Evolutionary conservation across 2,329 filamentous ascomycete genomes (phyloP).

Genomic region (Monilinia vaccinii-corymbosi): DNA sequence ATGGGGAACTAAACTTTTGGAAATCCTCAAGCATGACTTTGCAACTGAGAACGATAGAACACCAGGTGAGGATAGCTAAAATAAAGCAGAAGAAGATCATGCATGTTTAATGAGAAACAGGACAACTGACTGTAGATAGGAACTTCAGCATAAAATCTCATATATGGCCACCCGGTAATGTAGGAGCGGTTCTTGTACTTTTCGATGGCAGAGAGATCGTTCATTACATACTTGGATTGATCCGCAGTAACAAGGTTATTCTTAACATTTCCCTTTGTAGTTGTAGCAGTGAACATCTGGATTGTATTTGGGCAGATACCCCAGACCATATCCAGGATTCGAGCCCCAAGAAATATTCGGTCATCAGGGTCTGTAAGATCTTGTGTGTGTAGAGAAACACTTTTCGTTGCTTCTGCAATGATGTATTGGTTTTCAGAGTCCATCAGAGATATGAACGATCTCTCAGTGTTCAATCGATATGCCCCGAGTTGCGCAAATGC

Average conservation of each 20-base stretch:
- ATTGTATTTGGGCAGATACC: constrained; percentile 21
- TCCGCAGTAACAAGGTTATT: constrained; percentile 13
- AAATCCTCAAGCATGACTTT: not conserved
- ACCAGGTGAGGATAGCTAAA: not conserved
- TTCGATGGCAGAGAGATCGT: constrained; percentile 17
- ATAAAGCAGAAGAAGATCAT: not conserved
- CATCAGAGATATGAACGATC: constrained; percentile 36
- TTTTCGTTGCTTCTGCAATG: constrained; percentile 20
- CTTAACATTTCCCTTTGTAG: constrained; percentile 10
- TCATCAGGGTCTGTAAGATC: constrained; percentile 11
- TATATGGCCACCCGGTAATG: constrained; percentile 16
- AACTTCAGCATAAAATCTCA: constrained; percentile 24
- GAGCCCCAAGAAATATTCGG: constrained; percentile 17
- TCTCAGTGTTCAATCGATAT: constrained; percentile 36
- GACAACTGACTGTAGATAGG: constrained; percentile 17
- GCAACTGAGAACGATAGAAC: too few species aligned
- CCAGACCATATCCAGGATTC: constrained; percentile 13
- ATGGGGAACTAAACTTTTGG: too few species aligned
- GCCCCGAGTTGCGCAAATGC: constrained; percentile 40
- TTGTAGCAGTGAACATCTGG: constrained; percentile 16
- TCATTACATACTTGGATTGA: constrained; percentile 16
- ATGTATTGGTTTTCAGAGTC: constrained; percentile 21
- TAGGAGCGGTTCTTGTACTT: constrained; percentile 17
- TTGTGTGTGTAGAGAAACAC: constrained; percentile 14
- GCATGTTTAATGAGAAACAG: not conserved